Conservation (phyloP, 2,329 filamentous ascomycete genomes). For the Colletotrichum sp. region DNA sequence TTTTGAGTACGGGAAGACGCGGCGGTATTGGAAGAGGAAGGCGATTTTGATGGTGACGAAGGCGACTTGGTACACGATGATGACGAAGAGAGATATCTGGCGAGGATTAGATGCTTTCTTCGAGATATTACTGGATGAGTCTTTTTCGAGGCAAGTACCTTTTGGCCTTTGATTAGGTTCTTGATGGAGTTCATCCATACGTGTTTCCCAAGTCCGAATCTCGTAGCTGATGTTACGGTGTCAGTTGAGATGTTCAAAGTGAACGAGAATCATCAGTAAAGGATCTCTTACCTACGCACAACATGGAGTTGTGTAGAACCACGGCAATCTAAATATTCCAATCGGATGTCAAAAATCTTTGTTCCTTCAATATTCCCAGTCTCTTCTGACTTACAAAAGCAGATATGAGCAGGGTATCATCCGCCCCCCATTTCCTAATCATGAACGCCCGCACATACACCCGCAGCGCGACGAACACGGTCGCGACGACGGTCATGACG, state of each 20-base stretch:
- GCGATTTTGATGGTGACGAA: conserved; percentile 36
- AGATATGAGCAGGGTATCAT: conserved; percentile 23
- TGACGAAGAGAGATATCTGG: conserved; percentile 28
- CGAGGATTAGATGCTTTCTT: neutral
- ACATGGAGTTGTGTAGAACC: neutral
- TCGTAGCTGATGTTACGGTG: neutral
- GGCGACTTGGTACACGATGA: conserved; percentile 34
- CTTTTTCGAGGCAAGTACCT: neutral
- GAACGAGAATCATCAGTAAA: too few relatives aligned
- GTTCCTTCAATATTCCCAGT: too few relatives aligned
- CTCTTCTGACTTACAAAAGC: neutral
- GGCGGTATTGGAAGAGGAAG: conserved; percentile 41
- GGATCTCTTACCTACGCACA: neutral
- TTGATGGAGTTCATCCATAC: neutral
- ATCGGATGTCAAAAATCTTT: neutral
- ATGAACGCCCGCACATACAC: conserved; percentile 29
- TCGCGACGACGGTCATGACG: neutral
- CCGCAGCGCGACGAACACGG: neutral
- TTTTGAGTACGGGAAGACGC: conserved; percentile 27
- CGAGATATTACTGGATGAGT: neutral
- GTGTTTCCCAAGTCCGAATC: conserved; percentile 25
- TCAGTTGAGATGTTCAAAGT: neutral
- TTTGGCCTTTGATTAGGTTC: neutral
- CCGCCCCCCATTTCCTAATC: conserved; percentile 28
- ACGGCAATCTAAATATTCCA: neutral